Conservation (phyloP, 768 basidiomycete genomes). For the Austroboletus festivus region DNA sequence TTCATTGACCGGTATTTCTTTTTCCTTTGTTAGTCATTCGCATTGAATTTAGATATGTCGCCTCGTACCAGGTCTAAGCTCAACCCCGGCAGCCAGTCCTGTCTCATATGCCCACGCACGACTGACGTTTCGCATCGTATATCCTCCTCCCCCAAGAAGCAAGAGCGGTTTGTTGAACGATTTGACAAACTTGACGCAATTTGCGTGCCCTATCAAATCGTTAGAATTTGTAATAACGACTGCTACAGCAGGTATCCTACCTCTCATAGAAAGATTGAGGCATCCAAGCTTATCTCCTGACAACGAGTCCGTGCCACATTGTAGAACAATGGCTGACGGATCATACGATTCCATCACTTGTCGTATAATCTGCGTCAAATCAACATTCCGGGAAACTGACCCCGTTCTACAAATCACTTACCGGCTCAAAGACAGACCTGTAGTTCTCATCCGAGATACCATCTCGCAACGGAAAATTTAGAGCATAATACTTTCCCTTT, state of each 20-base stretch:
- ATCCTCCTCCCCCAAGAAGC: slow-evolving; percentile 94
- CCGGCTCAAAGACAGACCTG: slow-evolving; percentile 92
- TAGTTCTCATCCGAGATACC: slow-evolving; percentile 96
- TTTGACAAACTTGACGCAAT: slow-evolving; percentile 96
- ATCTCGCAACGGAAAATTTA: slow-evolving; percentile 94
- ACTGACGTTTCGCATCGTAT: slow-evolving; percentile 97
- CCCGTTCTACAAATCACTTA: slow-evolving; percentile 36
- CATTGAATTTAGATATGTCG: background rate
- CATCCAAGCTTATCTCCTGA: slow-evolving; percentile 96
- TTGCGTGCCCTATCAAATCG: slow-evolving; percentile 73
- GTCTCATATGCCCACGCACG: slow-evolving; percentile 98
- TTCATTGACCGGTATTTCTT: slow-evolving; percentile 97
- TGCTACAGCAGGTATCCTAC: slow-evolving; percentile 33
- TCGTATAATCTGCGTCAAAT: slow-evolving; percentile 69
- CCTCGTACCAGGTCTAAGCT: slow-evolving; percentile 72
- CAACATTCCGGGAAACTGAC: background rate
- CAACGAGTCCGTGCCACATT: slow-evolving; percentile 96
- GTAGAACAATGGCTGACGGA: slow-evolving; percentile 92
- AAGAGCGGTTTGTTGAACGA: slow-evolving; percentile 93
- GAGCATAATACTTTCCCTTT: slow-evolving; percentile 90
- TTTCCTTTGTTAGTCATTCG: slow-evolving; percentile 4
- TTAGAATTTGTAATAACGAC: slow-evolving; percentile 3
- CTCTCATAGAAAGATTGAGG: slow-evolving; percentile 95
- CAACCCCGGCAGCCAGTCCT: slow-evolving; percentile 95
- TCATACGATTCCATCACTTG: slow-evolving; percentile 94